Evolutionary conservation across 108 stramenopile genomes (phyloP).

Genomic region (Skeletonema tropicum): DNA sequence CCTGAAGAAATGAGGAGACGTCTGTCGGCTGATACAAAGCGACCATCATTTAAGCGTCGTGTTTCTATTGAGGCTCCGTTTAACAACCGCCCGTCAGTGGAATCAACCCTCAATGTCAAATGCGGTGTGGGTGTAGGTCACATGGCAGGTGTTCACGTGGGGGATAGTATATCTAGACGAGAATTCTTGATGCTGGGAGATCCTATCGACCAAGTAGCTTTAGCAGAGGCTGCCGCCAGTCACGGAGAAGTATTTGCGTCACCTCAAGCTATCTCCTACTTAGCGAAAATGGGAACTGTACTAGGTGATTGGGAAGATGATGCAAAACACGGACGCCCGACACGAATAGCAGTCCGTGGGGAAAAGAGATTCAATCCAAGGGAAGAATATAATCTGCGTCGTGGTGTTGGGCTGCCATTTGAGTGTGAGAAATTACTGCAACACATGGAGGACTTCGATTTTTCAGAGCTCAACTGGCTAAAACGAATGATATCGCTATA

Average conservation of each 20-base stretch:
- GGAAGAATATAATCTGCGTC: slow-evolving; percentile 9
- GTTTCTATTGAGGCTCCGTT: slow-evolving; percentile 2
- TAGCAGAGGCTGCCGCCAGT: slow-evolving; percentile 41
- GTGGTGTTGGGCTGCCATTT: slow-evolving; percentile 16
- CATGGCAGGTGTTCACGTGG: slow-evolving; percentile 47
- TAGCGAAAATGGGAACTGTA: slow-evolving; percentile 19
- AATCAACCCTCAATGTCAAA: slow-evolving; percentile 63
- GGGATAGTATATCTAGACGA: slow-evolving; percentile 34
- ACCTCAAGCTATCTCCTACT: slow-evolving; percentile 26
- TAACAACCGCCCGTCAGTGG: not conserved
- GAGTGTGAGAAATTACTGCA: slow-evolving; percentile 26
- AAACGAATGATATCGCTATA: slow-evolving; percentile 69
- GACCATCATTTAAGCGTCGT: slow-evolving; percentile 17
- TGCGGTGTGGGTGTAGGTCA: slow-evolving; percentile 64
- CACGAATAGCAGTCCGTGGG: slow-evolving; percentile 20
- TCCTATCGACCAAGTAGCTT: slow-evolving; percentile 63
- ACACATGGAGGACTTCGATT: slow-evolving; percentile 45
- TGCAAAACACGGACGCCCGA: slow-evolving; percentile 16
- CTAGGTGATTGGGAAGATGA: slow-evolving; percentile 13
- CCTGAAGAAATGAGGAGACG: slow-evolving; percentile 18
- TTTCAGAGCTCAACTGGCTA: slow-evolving; percentile 39
- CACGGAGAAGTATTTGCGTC: slow-evolving; percentile 55
- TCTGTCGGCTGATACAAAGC: slow-evolving; percentile 5
- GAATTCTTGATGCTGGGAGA: slow-evolving; percentile 62
- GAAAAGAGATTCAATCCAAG: slow-evolving; percentile 17